phyloP scores from a whole-genome alignment of 2,329 filamentous ascomycete species.

The Neofusicoccum laricinum region DNA sequence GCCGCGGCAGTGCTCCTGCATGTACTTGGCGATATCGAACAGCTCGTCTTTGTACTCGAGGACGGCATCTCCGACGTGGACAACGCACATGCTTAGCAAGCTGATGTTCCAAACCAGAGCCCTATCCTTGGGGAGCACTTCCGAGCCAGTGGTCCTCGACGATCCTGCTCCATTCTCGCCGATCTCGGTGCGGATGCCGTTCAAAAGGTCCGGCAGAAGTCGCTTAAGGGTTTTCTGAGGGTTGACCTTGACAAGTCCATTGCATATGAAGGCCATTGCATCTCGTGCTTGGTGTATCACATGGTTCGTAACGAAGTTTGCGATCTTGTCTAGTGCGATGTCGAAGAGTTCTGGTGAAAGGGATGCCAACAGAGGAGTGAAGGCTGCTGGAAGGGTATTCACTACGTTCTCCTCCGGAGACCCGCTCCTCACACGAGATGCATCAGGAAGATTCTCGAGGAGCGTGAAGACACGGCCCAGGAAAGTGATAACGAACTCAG shows the following conservation, averaged over 20 bases:
- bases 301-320: conserved; percentile 86
- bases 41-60: conserved; percentile 85
- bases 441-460: conserved; percentile 90
- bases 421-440: conserved; percentile 79
- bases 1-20: conserved; percentile 93
- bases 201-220: conserved; percentile 84
- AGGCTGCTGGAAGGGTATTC: conserved; percentile 86
- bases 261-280: conserved; percentile 98
- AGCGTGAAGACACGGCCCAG: conserved; percentile 93
- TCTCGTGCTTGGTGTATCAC: conserved; percentile 96
- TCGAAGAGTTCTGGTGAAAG: conserved; percentile 93
- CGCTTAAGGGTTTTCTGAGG: conserved; percentile 89
- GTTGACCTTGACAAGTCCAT: conserved; percentile 91
- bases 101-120: conserved; percentile 96
- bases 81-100: conserved; percentile 96
- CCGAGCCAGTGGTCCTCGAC: conserved; percentile 86
- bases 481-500: conserved; percentile 87
- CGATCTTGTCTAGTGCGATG: conserved; percentile 85
- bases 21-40: conserved; percentile 87
- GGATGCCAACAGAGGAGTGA: conserved; percentile 85
- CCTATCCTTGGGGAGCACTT: conserved; percentile 87
- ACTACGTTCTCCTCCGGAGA: conserved; percentile 97
- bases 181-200: conserved; percentile 93
- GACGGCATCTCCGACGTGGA: conserved; percentile 89
- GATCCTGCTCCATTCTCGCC: conserved; percentile 95